These are phyloP conservation scores for Cucurbitaria berberidis DNA, from an alignment of 2,329 filamentous ascomycete species.

Conservation along the genomic window DNA sequence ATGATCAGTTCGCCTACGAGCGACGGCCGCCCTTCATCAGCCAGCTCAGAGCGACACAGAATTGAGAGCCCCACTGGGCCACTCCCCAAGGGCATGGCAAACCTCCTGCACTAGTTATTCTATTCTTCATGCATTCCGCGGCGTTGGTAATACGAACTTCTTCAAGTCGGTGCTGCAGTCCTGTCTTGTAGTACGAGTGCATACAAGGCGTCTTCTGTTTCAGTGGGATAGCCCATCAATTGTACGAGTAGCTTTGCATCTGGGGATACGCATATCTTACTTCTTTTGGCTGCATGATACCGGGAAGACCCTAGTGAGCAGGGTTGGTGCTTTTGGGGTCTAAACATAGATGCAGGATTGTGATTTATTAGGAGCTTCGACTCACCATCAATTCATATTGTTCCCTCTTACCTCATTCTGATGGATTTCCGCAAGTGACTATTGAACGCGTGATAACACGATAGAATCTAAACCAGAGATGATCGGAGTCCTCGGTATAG, in stretches of 20 bases:
- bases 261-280: constrained; percentile 20
- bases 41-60: constrained; percentile 32
- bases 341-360: constrained; percentile 8
- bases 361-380: constrained; percentile 5
- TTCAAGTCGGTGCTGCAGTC: constrained; percentile 6
- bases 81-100: constrained; percentile 30
- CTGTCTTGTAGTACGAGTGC: constrained; percentile 14
- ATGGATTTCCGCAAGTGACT: neutral
- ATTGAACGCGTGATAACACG: neutral
- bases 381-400: constrained; percentile 13
- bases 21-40: constrained; percentile 34
- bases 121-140: constrained; percentile 26
- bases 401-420: neutral
- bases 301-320: constrained; percentile 18
- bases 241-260: constrained; percentile 24
- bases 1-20: constrained; percentile 15
- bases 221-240: constrained; percentile 2
- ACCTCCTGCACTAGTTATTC: constrained; percentile 24
- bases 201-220: constrained; percentile 26
- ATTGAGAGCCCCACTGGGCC: constrained; percentile 30
- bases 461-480: too few relatives aligned
- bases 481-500: neutral
- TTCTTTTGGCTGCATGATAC: constrained; percentile 39
- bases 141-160: constrained; percentile 21
- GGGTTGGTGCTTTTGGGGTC: constrained; percentile 7